Conservation (phyloP, 306 rosid species). For the Comarum palustre region DNA sequence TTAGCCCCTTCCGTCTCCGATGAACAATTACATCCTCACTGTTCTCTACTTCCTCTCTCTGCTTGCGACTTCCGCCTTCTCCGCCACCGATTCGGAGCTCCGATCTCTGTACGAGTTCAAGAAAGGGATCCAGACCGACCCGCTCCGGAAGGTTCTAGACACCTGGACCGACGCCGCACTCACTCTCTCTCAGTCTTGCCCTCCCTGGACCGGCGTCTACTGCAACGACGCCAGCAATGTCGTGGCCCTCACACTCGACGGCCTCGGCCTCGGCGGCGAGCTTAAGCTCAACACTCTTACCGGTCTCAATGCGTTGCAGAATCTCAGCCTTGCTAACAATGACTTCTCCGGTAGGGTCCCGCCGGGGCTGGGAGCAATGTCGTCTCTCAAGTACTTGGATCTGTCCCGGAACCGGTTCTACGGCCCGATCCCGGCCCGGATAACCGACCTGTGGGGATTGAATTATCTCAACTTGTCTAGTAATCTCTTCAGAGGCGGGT, state of each 20-base stretch:
- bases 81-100: constrained; percentile 56
- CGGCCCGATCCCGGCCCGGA: constrained; percentile 87
- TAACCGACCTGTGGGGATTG: constrained; percentile 69
- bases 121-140: constrained; percentile 73
- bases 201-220: constrained; percentile 59
- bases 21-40: constrained; percentile 46
- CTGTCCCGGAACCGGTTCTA: constrained; percentile 69
- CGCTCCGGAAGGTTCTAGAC: constrained; percentile 30
- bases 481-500: constrained; percentile 59
- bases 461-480: constrained; percentile 67
- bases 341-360: constrained; percentile 68
- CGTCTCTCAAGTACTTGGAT: constrained; percentile 75
- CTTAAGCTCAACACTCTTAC: constrained; percentile 71
- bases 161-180: constrained; percentile 44
- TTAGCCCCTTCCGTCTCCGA: constrained; percentile 36
- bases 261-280: constrained; percentile 58
- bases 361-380: constrained; percentile 61
- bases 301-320: constrained; percentile 52
- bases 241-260: constrained; percentile 56
- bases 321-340: constrained; percentile 68
- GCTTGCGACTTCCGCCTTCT: constrained; percentile 15
- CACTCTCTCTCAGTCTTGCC: constrained; percentile 33
- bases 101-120: constrained; percentile 81
- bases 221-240: constrained; percentile 68
- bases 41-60: constrained; percentile 17